A percentile compares a stretch with the other conserved stretches of the same genome.
These are phyloP conservation scores for Curvularia verruculosa DNA, from an alignment of 2,329 filamentous ascomycete genomes.

Conservation along the genomic window DNA sequence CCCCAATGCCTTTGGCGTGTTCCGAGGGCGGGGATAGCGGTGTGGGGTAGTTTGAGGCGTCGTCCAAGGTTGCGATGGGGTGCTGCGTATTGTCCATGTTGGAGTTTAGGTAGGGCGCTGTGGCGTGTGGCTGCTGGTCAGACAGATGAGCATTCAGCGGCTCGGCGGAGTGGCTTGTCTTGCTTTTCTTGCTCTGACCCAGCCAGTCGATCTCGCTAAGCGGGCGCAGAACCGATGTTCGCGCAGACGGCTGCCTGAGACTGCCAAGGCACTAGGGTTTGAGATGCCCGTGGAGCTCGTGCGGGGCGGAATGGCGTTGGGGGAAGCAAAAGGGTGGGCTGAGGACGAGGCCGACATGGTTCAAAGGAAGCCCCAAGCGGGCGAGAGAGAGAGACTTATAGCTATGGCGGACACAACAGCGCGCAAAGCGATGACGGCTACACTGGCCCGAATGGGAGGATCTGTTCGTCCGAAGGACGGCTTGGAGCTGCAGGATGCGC, in stretches of 20 bases:
- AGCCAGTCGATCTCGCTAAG: slow-evolving; percentile 50
- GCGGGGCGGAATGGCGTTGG: slow-evolving; percentile 50
- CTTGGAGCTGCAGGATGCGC: slow-evolving; percentile 12
- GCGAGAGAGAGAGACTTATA: slow-evolving; percentile 3
- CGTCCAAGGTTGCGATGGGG: slow-evolving; percentile 11
- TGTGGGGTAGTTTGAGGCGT: slow-evolving; percentile 36
- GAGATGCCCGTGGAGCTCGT: slow-evolving; percentile 46
- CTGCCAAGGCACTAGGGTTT: slow-evolving; percentile 37
- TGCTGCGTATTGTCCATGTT: slow-evolving; percentile 3
- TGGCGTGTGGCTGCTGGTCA: slow-evolving; percentile 16
- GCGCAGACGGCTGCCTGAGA: slow-evolving; percentile 25
- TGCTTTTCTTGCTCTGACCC: slow-evolving; percentile 49
- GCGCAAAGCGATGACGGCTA: slow-evolving; percentile 15
- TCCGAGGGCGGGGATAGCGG: slow-evolving; percentile 38
- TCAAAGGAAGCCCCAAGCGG: slow-evolving; percentile 5
- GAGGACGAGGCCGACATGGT: slow-evolving; percentile 27
- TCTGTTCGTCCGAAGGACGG: slow-evolving; percentile 1
- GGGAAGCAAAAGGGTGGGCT: slow-evolving; percentile 43
- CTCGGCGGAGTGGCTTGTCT: slow-evolving; percentile 36
- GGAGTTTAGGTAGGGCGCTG: slow-evolving; percentile 12
- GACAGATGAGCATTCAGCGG: slow-evolving; percentile 14
- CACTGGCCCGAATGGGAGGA: background rate
- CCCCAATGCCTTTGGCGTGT: slow-evolving; percentile 37
- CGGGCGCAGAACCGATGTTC: slow-evolving; percentile 43
- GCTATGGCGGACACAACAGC: slow-evolving; percentile 5